Conservation (phyloP, 495 filamentous ascomycete species). For the Delitschia confertaspora region DNA sequence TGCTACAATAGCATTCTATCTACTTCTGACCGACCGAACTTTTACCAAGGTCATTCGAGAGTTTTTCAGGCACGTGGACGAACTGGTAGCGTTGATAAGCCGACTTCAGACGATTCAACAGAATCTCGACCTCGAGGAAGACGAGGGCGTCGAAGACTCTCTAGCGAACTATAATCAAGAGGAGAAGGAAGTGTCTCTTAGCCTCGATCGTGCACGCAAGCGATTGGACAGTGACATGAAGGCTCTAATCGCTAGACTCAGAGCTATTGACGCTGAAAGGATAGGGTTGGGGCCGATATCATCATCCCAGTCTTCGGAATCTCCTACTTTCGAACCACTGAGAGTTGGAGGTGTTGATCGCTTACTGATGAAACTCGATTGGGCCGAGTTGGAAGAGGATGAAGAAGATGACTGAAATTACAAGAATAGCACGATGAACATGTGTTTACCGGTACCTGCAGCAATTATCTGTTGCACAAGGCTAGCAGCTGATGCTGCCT, state of each 20-base stretch:
- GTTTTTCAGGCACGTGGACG: conserved; percentile 64
- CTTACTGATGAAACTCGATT: conserved; percentile 81
- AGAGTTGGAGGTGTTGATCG: conserved; percentile 66
- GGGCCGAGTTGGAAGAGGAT: conserved; percentile 38
- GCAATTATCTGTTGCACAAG: too few relatives aligned
- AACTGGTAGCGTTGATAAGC: conserved; percentile 62
- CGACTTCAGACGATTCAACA: conserved; percentile 64
- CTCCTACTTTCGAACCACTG: conserved; percentile 50
- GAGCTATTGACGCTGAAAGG: conserved; percentile 48
- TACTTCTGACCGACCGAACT: conserved; percentile 59
- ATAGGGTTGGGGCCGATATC: conserved; percentile 23
- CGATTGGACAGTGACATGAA: conserved; percentile 54
- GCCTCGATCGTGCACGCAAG: conserved; percentile 46
- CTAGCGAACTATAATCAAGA: conserved; percentile 61
- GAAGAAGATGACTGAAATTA: too few relatives aligned
- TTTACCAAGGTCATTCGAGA: conserved; percentile 65
- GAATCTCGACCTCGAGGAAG: conserved; percentile 64
- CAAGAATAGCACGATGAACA: too few relatives aligned
- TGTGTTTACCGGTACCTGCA: too few relatives aligned
- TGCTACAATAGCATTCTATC: conserved; percentile 49
- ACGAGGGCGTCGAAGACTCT: conserved; percentile 68
- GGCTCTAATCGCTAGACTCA: conserved; percentile 49
- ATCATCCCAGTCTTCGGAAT: conserved; percentile 25
- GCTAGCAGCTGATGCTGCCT: too few relatives aligned
- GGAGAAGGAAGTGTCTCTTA: conserved; percentile 52